Base-by-base conservation (phyloP, 306 rosid species). In the Biancaea sappan region DNA sequence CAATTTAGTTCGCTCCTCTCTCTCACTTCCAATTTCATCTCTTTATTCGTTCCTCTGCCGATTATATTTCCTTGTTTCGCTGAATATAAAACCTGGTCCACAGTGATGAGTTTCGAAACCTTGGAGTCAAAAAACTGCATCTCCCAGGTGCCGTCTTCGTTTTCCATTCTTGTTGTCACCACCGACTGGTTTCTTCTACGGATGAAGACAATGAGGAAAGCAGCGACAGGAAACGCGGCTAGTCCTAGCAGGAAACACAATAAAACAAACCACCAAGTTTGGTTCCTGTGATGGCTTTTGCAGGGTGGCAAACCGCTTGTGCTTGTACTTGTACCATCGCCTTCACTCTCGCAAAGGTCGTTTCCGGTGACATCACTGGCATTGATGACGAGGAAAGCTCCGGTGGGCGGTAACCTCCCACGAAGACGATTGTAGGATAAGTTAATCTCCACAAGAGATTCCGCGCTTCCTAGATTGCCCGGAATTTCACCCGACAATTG, bases 401-500 rank as follows among this genome's bases (percentile, higher is more conserved):
- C 97, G 0, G 91, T 88, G 13, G 87, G 70, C 3, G 99, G 99
- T 41, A 95, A 72, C 3, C 61, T 72, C 12, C 99, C 99, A 7
- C 71, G 92, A 18, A 95, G 81, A 56, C 75, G 86, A 48, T 95
- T 95, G 83, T 87, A 81, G 4, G 99, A 92, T 32, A 95, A 59
- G 51, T 95, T 92, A 0, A 95, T 89, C 67, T 87, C 89, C 28
- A 88, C 96, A 0, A 95, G 98, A 16, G 99, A 92, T 32, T 74
- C 85, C 8, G 61, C 24, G 0, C 44, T 76, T 37, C 92, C 97
- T n/a, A 95, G 56, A 41, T 63, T 77, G 15, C 58, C 28, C 0
- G 99, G 98, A 38, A 95, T 90, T 64, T 87, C 86, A 13, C 99
- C 99, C 18, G 86, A 83, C 4, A 95, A 29, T 74, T 85, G 72